Evolutionary conservation across 495 filamentous ascomycete species (phyloP).

Genomic region (Penicillium canescens): DNA sequence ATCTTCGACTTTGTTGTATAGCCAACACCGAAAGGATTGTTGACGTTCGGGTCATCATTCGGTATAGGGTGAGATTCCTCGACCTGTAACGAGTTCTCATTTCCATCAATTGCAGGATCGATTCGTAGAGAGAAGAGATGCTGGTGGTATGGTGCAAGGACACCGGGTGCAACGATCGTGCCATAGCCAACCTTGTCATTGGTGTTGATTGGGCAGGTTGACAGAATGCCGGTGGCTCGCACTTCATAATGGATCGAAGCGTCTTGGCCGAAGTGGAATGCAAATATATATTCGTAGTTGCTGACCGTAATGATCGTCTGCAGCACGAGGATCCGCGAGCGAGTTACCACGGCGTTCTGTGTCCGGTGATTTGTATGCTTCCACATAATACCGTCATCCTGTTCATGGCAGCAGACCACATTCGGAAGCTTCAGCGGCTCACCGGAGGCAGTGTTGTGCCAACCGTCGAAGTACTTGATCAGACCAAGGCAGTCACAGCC

Average conservation of each 20-base stretch:
- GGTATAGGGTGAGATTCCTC: slow-evolving; percentile 73
- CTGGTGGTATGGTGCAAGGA: slow-evolving; percentile 77
- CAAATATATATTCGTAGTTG: slow-evolving; percentile 87
- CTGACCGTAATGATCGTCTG: slow-evolving; percentile 78
- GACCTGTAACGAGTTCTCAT: slow-evolving; percentile 62
- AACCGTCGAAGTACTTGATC: slow-evolving; percentile 63
- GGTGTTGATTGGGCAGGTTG: slow-evolving; percentile 70
- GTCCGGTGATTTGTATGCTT: slow-evolving; percentile 72
- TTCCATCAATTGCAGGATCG: slow-evolving; percentile 78
- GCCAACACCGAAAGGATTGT: slow-evolving; percentile 77
- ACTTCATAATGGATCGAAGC: slow-evolving; percentile 78
- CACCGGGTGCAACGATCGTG: slow-evolving; percentile 82
- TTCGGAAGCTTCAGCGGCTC: slow-evolving; percentile 53
- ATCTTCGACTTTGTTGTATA: slow-evolving; percentile 61
- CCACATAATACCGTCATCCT: slow-evolving; percentile 67
- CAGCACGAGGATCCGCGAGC: slow-evolving; percentile 58
- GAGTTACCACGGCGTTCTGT: slow-evolving; percentile 53
- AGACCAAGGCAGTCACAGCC: slow-evolving; percentile 66
- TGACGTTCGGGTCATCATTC: slow-evolving; percentile 42
- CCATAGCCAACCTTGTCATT: slow-evolving; percentile 62
- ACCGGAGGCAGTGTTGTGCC: slow-evolving; percentile 53
- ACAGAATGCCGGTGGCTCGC: slow-evolving; percentile 83
- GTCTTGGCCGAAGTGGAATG: slow-evolving; percentile 81
- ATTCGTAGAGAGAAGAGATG: slow-evolving; percentile 88
- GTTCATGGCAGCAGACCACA: slow-evolving; percentile 65